A percentile compares a stretch with the other conserved stretches of the same genome.
These are phyloP conservation scores for Straminergon stramineum DNA, from an alignment of 225 moss, liverwort and hornwort genomes.

Conservation along the genomic window DNA sequence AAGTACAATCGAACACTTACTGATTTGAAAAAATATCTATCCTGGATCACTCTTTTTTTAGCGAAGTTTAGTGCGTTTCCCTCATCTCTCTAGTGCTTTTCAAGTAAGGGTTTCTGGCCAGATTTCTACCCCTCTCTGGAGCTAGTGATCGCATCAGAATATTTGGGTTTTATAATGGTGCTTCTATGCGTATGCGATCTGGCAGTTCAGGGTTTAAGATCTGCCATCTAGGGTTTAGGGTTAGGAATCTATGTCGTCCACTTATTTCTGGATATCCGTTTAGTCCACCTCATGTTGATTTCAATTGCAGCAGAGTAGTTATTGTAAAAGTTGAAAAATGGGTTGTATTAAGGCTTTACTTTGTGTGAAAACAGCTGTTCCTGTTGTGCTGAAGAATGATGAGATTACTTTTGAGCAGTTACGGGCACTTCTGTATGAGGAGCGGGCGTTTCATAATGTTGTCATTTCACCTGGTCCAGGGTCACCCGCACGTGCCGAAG, in stretches of 20 bases:
- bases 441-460: slow-evolving; percentile 86
- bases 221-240: slow-evolving; percentile 21
- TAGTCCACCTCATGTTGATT: background rate
- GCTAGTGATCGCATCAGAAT: background rate
- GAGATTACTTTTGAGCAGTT: slow-evolving; percentile 75
- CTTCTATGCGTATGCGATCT: background rate
- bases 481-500: slow-evolving; percentile 69
- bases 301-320: background rate
- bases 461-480: slow-evolving; percentile 99
- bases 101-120: background rate
- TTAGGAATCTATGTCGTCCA: background rate
- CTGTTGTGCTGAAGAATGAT: slow-evolving; percentile 90
- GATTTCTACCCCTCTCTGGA: background rate
- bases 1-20: background rate
- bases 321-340: background rate
- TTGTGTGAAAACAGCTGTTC: slow-evolving; percentile 55
- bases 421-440: slow-evolving; percentile 49
- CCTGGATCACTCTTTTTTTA: background rate
- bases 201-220: slow-evolving; percentile 7
- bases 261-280: background rate
- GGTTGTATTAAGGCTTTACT: background rate
- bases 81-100: background rate
- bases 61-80: background rate
- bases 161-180: background rate
- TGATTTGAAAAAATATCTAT: background rate